These are phyloP conservation scores for Cicer bijugum DNA, from an alignment of 306 rosid genomes.

Conservation along the genomic window DNA sequence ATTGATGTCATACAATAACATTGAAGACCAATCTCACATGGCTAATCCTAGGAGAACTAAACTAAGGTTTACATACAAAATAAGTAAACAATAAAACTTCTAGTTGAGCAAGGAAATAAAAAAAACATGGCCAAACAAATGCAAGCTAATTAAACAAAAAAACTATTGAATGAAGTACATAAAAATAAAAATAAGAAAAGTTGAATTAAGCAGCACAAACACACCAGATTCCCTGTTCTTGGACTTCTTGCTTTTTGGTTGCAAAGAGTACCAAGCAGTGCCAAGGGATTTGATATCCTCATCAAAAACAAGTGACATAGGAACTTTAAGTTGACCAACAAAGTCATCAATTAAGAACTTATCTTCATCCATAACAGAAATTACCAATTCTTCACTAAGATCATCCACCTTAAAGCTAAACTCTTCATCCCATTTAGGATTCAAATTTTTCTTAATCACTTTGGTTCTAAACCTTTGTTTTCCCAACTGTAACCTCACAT, in stretches of 20 bases:
- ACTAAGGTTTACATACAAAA: background rate
- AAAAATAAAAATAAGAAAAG: background rate
- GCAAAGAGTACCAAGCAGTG: constrained; percentile 81
- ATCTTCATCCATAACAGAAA: constrained; percentile 89
- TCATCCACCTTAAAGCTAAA: constrained; percentile 82
- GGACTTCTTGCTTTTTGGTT: constrained; percentile 76
- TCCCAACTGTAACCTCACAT: constrained; percentile 86
- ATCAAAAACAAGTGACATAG: constrained; percentile 73
- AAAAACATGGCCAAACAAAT: constrained; percentile 28
- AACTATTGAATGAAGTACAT: constrained; percentile 21
- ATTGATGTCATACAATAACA: constrained; percentile 18
- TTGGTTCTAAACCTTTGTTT: constrained; percentile 80
- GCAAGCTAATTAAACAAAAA: constrained; percentile 8
- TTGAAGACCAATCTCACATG: background rate
- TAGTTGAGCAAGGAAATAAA: background rate
- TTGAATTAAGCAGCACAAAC: constrained; percentile 35
- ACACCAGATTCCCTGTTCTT: constrained; percentile 88
- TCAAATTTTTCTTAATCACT: constrained; percentile 84
- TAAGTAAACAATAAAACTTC: background rate
- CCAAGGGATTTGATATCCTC: constrained; percentile 74
- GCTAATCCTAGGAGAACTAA: background rate
- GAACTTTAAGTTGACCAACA: constrained; percentile 75
- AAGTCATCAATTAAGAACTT: constrained; percentile 91
- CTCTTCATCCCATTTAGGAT: constrained; percentile 91
- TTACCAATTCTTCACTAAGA: constrained; percentile 67